A percentile compares a stretch with the other conserved stretches of the same genome.
Evolutionary conservation across 176 grass and related monocot genomes (phyloP).

Genomic region (Areca catechu): DNA sequence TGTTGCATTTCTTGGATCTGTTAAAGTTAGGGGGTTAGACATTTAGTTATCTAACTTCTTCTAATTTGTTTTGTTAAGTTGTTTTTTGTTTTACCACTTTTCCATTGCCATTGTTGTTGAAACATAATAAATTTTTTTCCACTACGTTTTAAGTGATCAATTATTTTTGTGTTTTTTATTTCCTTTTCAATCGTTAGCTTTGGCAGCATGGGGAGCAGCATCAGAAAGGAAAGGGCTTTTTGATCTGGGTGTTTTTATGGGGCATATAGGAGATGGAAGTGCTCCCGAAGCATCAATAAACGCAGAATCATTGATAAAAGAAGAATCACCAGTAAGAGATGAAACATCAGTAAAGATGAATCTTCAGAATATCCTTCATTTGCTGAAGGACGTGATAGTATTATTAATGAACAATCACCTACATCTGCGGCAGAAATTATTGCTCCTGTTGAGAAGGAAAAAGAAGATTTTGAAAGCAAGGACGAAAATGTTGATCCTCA

Average conservation of each 20-base stretch:
- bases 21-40: too few species aligned
- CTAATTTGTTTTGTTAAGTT: not conserved
- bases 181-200: slow-evolving; percentile 22
- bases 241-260: slow-evolving; percentile 89
- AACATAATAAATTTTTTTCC: not conserved
- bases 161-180: not conserved
- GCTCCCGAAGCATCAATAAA: slow-evolving; percentile 33
- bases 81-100: not conserved
- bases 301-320: not conserved
- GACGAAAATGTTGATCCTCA: slow-evolving; percentile 5
- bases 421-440: slow-evolving; percentile 25
- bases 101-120: not conserved
- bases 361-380: slow-evolving; percentile 20
- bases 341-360: not conserved
- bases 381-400: slow-evolving; percentile 34
- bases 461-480: slow-evolving; percentile 19
- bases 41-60: not conserved
- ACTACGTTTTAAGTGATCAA: too few species aligned
- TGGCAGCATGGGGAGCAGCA: slow-evolving; percentile 32
- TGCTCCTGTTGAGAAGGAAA: slow-evolving; percentile 24
- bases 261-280: slow-evolving; percentile 52
- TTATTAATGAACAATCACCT: slow-evolving; percentile 18
- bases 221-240: slow-evolving; percentile 55
- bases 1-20: too few species aligned
- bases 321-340: too few species aligned